Evolutionary conservation across 495 filamentous ascomycete genomes (phyloP).

Genomic region (Chaetomium cochliodes): DNA sequence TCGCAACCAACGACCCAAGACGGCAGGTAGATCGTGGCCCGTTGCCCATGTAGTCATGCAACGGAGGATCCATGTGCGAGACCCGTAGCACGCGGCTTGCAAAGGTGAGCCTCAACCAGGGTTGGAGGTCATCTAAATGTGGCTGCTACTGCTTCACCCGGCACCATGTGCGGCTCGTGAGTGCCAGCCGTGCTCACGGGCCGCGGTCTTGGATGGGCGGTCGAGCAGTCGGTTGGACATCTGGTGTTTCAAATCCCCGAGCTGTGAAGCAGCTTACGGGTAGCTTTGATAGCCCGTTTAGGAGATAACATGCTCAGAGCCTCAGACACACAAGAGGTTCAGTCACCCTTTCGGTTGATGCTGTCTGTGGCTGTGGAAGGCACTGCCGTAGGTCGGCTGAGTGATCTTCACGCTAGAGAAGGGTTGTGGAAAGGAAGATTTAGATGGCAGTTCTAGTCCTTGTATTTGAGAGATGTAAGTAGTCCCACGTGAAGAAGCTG

Average conservation of each 20-base stretch:
- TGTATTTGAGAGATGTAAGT: background rate
- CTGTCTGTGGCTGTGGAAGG: background rate
- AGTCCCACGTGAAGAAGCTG: too few species aligned
- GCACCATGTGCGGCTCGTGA: background rate
- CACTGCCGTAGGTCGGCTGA: background rate
- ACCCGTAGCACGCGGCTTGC: background rate
- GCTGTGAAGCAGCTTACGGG: background rate
- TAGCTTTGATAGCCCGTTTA: background rate
- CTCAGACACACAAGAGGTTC: background rate
- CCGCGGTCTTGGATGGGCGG: slow-evolving; percentile 2
- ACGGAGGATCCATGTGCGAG: slow-evolving; percentile 2
- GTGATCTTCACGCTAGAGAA: slow-evolving; percentile 1
- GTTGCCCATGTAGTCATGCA: background rate
- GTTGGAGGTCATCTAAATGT: background rate
- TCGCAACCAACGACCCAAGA: background rate
- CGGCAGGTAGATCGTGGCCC: background rate
- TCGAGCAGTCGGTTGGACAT: background rate
- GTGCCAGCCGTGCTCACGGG: background rate
- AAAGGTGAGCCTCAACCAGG: too few species aligned
- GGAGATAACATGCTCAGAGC: background rate
- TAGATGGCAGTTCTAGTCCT: background rate
- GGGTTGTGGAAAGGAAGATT: background rate
- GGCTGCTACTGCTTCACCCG: slow-evolving; percentile 7
- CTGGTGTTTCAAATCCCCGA: slow-evolving; percentile 23
- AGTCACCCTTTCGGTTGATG: slow-evolving; percentile 2